Evolutionary conservation across 1,284 basidiomycete species (phyloP), one percentile per base, ranked within the genome.

Genomic region (Chiua sp.): DNA sequence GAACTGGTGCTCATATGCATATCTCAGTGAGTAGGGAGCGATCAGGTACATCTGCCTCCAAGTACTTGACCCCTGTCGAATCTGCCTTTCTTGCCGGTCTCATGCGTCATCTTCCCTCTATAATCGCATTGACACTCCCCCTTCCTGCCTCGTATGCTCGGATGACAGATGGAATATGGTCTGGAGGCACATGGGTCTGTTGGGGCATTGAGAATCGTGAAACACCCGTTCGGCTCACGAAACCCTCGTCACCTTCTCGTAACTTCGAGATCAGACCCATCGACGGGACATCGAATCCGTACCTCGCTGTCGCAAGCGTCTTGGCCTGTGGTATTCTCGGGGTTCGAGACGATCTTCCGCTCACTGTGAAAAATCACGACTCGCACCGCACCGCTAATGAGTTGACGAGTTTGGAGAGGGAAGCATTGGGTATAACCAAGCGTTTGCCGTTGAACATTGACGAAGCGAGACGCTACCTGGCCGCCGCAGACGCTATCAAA

Each of bases 161-260:
- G 15, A 79, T 91, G 72, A 54, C 59, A 7, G 90, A 92, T 65
- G 87, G 87, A 4, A 79, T 82, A 26, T 90, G 87, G 87, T 81
- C 85, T 1, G 88, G 90, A 32, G 90, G 90, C 8, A 91, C 88
- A 0, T 90, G 84, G 68, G 80, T 85, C 47, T 79, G 75, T 60
- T 91, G 87, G 87, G 90, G 89, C 0, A 80, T 80, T 4, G 86
- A 91, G 58, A 88, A 90, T 71, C 82, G 85, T 53, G 89, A 91
- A 68, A 77, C 80, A 0, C 84, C 88, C 2, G 69, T 92, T 10
- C 86, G 90, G 7, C 72, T 90, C 28, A 82, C 82, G 58, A 87
- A 86, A 51, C 74, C 79, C 4, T 33, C 35, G 8, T 52, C 58
- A 1, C 70, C 66, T 1, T 53, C 67, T 32, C 68, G 66, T 13